Percentiles rank a stretch among this genome's conserved stretches.
Evolutionary conservation across 495 filamentous ascomycete species (phyloP).

Genomic region (Cetradonia linearis): DNA sequence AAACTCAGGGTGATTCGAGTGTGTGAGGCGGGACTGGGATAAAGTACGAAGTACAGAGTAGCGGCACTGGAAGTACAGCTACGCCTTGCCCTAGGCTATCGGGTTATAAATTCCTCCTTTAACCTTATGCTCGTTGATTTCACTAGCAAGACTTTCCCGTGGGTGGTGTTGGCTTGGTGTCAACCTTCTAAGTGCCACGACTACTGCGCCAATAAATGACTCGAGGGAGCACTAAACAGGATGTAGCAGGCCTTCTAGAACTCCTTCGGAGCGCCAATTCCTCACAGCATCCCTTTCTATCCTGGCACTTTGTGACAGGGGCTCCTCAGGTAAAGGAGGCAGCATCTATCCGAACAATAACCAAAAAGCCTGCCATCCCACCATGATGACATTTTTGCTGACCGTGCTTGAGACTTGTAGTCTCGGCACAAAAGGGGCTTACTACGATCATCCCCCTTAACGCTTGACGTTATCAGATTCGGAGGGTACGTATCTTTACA

Average conservation of each 20-base stretch:
- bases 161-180: conserved; percentile 9
- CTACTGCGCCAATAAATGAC: conserved; percentile 3
- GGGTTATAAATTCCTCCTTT: conserved; percentile 1
- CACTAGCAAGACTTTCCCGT: neutral
- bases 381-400: neutral
- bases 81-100: conserved; percentile 9
- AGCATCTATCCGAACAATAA: neutral
- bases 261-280: conserved; percentile 2
- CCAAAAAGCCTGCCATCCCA: neutral
- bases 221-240: neutral
- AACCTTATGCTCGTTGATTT: conserved; percentile 5
- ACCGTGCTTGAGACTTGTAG: neutral
- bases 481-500: conserved; percentile 7
- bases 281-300: conserved; percentile 7
- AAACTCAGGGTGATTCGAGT: neutral
- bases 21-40: neutral
- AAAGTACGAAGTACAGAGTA: conserved; percentile 1
- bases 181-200: neutral
- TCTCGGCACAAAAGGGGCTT: neutral
- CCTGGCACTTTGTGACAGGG: neutral
- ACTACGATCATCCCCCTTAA: conserved; percentile 3
- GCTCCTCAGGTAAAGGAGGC: neutral
- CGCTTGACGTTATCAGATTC: conserved; percentile 5
- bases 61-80: conserved; percentile 1
- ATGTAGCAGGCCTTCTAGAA: neutral